These are phyloP conservation scores for Yarrowia keelungensis DNA, from an alignment of 805 yeast genomes.

Conservation along the genomic window DNA sequence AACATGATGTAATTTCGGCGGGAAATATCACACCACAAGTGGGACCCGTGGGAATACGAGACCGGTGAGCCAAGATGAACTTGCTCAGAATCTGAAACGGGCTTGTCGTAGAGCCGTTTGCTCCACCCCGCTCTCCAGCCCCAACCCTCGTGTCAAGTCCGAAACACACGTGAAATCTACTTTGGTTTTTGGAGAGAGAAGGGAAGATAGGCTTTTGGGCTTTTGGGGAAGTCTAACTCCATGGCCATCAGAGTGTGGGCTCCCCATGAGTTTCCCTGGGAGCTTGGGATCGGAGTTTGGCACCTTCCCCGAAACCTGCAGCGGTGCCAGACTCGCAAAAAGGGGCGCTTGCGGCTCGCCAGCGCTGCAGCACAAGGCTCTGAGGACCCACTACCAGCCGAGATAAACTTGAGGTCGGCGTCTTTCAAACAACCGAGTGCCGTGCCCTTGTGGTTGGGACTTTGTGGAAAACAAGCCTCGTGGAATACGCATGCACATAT, in stretches of 20 bases:
- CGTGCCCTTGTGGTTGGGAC: not conserved
- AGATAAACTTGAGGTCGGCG: not conserved
- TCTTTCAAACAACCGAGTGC: not conserved
- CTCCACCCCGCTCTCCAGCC: no score
- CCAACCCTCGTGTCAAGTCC: not conserved
- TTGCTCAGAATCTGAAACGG: no score
- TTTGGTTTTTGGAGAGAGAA: no score
- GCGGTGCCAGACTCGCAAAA: not conserved
- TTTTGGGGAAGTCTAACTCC: not conserved
- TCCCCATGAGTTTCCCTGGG: not conserved
- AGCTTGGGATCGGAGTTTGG: not conserved
- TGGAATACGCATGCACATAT: not conserved
- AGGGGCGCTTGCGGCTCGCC: no score
- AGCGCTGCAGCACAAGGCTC: no score
- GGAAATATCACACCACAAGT: no score
- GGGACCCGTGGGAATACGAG: no score
- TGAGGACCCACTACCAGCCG: not conserved
- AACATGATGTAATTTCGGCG: no score
- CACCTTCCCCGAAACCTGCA: not conserved
- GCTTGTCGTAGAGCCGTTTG: no score
- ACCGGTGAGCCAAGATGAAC: no score
- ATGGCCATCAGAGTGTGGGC: not conserved
- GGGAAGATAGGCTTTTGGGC: constrained; percentile 13
- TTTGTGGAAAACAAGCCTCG: not conserved
- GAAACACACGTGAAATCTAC: constrained; percentile 20